Evolutionary conservation across 2,329 filamentous ascomycete species (phyloP), one percentile per base, ranked within the genome.

Genomic region (Cercospora janseana): DNA sequence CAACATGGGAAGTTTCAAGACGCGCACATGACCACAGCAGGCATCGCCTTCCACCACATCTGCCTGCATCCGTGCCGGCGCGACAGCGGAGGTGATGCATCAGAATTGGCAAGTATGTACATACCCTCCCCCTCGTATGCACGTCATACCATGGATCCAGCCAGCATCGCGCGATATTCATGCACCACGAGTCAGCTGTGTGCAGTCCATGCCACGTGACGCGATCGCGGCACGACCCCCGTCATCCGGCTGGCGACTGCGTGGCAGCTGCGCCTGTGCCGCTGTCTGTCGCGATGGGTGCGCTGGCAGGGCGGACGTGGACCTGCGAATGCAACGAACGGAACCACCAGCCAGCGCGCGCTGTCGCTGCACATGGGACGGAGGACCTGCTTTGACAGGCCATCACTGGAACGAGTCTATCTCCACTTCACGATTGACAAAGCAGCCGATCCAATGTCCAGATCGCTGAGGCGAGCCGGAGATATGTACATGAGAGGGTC

Each of bases 351-450:
- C n/a, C n/a, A n/a, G n/a, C n/a, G n/a, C n/a, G n/a, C n/a, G n/a
- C 29, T 32, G 29, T 44, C 41, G 32, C 28, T 46, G 42, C 42
- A 46, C 29, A 35, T 21, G 8, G 16, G 15, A 46, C 29, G 21
- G n/a, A n/a, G 32, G 31, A 37, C 31, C 32, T 38, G 44, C 32
- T 29, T 46, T 26, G 23, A 46, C 44, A 32, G 37, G 32, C n/a
- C 27, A n/a, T 35, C 16, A 24, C 18, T 12, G 41, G 16, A 8
- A 13, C 2, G 41, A 23, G 18, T 31, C 41, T 13, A 21, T 18
- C 26, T 44, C 5, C 8, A 44, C 41, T n/a, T 31, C 27, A 44
- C 41, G 12, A 8, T 27, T 12, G 5, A 23, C n/a, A 24, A 12
- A 24, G 1, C 12, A 13, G 9, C 12, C 6, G 4, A 31, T 31